phyloP scores from a whole-genome alignment of 2,329 filamentous ascomycete species.

The Tetracladium maxilliforme region DNA sequence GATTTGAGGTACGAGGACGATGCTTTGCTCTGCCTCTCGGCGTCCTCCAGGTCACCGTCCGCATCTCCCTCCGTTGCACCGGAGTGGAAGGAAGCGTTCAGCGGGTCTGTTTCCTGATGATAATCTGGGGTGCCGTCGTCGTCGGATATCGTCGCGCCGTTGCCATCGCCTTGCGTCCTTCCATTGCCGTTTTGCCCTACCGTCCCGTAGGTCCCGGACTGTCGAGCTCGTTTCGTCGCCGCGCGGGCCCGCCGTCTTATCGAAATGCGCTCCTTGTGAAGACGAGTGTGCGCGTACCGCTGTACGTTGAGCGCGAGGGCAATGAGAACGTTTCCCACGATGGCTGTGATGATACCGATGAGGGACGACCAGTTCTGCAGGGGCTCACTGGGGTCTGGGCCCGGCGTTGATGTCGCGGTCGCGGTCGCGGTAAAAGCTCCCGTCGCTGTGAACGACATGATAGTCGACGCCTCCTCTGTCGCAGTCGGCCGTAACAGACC shows the following conservation, averaged over 20 bases:
- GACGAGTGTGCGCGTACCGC: slow-evolving; percentile 80
- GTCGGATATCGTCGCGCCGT: slow-evolving; percentile 17
- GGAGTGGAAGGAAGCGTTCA: slow-evolving; percentile 35
- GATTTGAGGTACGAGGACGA: slow-evolving; percentile 73
- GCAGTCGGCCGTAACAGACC: no score
- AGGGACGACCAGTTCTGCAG: slow-evolving; percentile 73
- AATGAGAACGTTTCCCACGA: slow-evolving; percentile 85
- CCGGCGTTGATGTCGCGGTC: no score
- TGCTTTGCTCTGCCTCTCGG: slow-evolving; percentile 17
- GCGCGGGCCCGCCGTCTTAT: slow-evolving; percentile 28
- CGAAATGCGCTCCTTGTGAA: slow-evolving; percentile 55
- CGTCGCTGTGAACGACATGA: no score
- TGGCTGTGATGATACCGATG: slow-evolving; percentile 88
- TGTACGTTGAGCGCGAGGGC: slow-evolving; percentile 94
- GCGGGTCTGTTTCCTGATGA: slow-evolving; percentile 34
- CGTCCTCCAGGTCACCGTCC: slow-evolving; percentile 19
- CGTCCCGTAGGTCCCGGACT: slow-evolving; percentile 26
- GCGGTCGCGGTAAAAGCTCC: no score
- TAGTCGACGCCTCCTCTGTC: no score
- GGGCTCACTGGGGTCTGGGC: no score
- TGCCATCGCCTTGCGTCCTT: slow-evolving; percentile 11
- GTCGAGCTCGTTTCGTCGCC: slow-evolving; percentile 3
- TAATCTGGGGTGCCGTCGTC: no score
- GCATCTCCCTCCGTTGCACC: slow-evolving; percentile 17
- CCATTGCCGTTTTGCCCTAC: slow-evolving; percentile 16